Percentiles rank a stretch among this genome's conserved stretches.
Evolutionary conservation across 2,329 filamentous ascomycete genomes (phyloP).

Genomic region (Stachybotrys chartarum): DNA sequence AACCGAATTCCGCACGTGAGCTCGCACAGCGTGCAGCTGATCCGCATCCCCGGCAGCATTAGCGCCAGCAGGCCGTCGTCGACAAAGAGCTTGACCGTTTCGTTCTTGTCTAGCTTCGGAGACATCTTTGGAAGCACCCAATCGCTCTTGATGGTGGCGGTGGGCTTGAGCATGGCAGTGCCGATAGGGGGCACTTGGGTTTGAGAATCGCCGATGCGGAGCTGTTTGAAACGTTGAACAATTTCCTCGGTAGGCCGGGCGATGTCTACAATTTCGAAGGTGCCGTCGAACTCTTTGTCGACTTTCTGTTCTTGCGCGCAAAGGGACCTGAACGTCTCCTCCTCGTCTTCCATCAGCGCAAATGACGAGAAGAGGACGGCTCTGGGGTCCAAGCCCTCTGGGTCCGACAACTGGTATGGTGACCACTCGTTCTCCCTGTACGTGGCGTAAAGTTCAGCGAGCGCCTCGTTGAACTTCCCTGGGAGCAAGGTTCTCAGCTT

Average conservation of each 20-base stretch:
- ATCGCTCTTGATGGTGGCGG: constrained; percentile 36
- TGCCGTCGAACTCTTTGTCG: constrained; percentile 40
- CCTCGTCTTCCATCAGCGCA: constrained; percentile 25
- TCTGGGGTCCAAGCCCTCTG: constrained; percentile 34
- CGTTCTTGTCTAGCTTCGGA: constrained; percentile 6
- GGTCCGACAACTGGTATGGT: constrained; percentile 15
- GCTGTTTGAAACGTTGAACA: constrained; percentile 35
- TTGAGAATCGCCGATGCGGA: constrained; percentile 25
- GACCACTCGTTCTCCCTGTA: constrained; percentile 19
- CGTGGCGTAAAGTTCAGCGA: constrained; percentile 57
- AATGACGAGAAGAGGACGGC: constrained; percentile 37
- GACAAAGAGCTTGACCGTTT: constrained; percentile 49
- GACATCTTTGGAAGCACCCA: constrained; percentile 28
- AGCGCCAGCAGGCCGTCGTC: constrained; percentile 49
- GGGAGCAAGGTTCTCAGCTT: constrained; percentile 51
- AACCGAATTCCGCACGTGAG: constrained; percentile 58
- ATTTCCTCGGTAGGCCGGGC: constrained; percentile 33
- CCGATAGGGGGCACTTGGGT: constrained; percentile 34
- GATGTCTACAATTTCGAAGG: constrained; percentile 54
- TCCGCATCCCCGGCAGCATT: constrained; percentile 58
- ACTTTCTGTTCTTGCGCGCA: constrained; percentile 20
- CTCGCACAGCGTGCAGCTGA: constrained; percentile 47
- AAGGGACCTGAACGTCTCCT: constrained; percentile 21
- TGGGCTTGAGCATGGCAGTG: constrained; percentile 32
- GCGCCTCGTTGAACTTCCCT: constrained; percentile 74